Evolutionary conservation across 257 asterid genomes (phyloP).

Genomic region (Solanum tarapatanum): DNA sequence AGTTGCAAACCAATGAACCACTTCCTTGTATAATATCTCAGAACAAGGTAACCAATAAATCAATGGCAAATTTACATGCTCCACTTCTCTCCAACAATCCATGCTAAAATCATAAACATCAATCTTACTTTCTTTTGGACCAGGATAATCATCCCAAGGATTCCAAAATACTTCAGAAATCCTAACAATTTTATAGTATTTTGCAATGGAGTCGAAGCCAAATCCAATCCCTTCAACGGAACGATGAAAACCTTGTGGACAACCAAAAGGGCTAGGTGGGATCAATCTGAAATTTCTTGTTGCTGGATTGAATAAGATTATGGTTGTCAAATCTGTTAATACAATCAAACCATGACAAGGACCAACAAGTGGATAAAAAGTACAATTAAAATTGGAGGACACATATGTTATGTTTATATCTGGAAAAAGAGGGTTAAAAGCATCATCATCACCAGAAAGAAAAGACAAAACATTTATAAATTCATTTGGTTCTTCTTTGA

Average conservation of each 20-base stretch:
- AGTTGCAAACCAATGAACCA: background rate
- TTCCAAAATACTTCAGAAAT: background rate
- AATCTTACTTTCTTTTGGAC: background rate
- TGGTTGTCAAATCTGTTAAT: background rate
- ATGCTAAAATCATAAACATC: background rate
- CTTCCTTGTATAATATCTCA: background rate
- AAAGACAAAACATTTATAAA: background rate
- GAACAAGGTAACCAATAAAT: background rate
- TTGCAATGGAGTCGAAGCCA: background rate
- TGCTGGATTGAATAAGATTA: background rate
- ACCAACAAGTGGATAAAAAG: background rate
- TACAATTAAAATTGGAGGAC: background rate
- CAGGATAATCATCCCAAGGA: too few relatives aligned
- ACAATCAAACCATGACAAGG: background rate
- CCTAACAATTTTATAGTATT: background rate
- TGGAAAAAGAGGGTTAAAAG: background rate
- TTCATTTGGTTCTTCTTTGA: background rate
- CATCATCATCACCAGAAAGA: background rate
- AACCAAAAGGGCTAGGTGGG: background rate
- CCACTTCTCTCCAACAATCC: background rate
- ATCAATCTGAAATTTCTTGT: background rate
- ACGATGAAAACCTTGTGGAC: background rate
- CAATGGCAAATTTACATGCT: background rate
- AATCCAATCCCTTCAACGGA: background rate
- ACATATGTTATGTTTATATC: background rate